These are phyloP conservation scores for Rhypophila decipiens DNA, from an alignment of 495 filamentous ascomycete species.

Conservation along the genomic window DNA sequence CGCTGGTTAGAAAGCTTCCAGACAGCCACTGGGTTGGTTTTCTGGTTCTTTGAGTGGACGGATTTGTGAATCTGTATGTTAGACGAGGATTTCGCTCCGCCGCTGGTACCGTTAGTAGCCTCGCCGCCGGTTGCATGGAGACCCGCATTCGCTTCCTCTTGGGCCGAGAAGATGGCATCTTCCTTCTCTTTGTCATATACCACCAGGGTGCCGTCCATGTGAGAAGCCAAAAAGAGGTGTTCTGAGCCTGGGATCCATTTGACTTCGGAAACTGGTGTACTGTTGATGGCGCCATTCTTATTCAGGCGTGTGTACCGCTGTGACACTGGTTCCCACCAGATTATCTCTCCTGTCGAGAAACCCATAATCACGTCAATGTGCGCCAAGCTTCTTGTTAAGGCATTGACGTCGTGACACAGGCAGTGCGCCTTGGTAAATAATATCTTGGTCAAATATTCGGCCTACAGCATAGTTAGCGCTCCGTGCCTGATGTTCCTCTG, in stretches of 20 bases:
- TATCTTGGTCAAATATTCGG: conserved; percentile 89
- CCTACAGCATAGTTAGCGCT: conserved; percentile 34
- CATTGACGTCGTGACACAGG: conserved; percentile 90
- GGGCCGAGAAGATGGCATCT: conserved; percentile 57
- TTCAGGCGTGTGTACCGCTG: conserved; percentile 94
- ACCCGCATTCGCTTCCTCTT: conserved; percentile 33
- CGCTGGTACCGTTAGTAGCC: conserved; percentile 27
- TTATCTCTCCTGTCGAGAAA: conserved; percentile 91
- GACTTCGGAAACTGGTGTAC: conserved; percentile 77
- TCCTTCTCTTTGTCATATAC: conserved; percentile 99
- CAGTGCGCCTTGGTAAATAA: conserved; percentile 94
- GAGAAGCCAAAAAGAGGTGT: conserved; percentile 84
- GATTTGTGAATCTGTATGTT: conserved; percentile 70
- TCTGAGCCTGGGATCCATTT: conserved; percentile 93
- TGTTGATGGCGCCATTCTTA: conserved; percentile 90
- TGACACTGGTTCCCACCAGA: conserved; percentile 97
- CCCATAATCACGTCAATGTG: conserved; percentile 93
- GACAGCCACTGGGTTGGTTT: conserved; percentile 80
- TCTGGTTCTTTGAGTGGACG: conserved; percentile 86
- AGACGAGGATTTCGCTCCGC: conserved; percentile 24
- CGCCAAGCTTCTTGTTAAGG: conserved; percentile 64
- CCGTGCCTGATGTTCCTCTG: not conserved
- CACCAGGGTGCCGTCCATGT: conserved; percentile 87
- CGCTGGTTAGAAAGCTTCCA: conserved; percentile 88
- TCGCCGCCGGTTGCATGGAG: conserved; percentile 25